Evolutionary conservation across 2,329 filamentous ascomycete species (phyloP).

Genomic region (Colletotrichum graminicola): DNA sequence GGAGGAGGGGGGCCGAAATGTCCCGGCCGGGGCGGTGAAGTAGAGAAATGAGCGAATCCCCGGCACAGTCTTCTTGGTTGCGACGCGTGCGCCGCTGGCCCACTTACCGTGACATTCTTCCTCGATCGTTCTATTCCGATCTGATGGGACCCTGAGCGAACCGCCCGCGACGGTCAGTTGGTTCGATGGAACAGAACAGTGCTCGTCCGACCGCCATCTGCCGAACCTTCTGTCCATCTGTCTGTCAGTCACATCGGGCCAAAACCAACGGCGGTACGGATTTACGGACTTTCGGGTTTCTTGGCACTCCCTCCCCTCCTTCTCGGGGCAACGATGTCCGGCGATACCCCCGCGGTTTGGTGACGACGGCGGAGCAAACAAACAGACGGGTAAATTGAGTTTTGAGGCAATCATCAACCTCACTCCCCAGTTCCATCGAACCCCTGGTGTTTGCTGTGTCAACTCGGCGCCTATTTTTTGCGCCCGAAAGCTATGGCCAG

Average conservation of each 20-base stretch:
- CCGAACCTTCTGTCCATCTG: background rate
- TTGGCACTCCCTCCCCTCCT: background rate
- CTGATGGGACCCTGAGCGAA: background rate
- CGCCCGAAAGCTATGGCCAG: constrained; percentile 20
- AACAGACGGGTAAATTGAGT: background rate
- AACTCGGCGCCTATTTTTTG: constrained; percentile 28
- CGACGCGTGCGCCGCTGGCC: background rate
- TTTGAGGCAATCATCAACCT: background rate
- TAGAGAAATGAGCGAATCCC: background rate
- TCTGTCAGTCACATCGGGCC: background rate
- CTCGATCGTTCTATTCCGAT: background rate
- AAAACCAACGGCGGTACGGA: background rate
- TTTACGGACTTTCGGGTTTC: constrained; percentile 20
- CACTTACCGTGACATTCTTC: background rate
- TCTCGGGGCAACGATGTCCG: background rate
- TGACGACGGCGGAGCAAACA: background rate
- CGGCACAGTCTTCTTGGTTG: too few relatives aligned
- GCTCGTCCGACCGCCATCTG: background rate
- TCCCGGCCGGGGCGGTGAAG: constrained; percentile 6
- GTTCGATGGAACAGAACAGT: background rate
- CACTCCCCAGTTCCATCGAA: background rate
- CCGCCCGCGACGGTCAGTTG: background rate
- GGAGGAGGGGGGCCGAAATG: background rate
- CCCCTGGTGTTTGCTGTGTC: constrained; percentile 7
- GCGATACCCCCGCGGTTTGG: background rate